Base-by-base conservation (phyloP, 2,329 filamentous ascomycete genomes). In the Ramularia endophylla region DNA sequence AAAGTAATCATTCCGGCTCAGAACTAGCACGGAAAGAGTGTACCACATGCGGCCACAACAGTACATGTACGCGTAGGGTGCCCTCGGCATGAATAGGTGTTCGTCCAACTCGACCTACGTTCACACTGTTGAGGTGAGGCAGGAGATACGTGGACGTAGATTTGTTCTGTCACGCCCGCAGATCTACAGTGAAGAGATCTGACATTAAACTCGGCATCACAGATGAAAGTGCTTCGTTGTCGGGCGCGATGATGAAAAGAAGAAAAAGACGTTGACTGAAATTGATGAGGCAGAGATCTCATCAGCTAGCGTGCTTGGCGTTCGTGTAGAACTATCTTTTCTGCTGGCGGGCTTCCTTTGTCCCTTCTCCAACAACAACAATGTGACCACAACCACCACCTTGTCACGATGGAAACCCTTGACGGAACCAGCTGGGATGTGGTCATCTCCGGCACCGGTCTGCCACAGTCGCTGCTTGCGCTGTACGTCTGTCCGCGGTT, bases 401-500 rank as follows among this genome's bases (percentile, higher is more conserved):
- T 34, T 25, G 38, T 44, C 31, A 41, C 40, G 46, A 71, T 73
- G 66, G 71, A 74, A 41, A 65, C 70, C 41, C 69, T 76, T 50
- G 63, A 73, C 49, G 64, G 65, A 36, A 68, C 69, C 31, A 56
- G 63, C 38, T 76, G 71, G 71, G 72, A 76, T 54, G 67, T 75
- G 43, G 58, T 75, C 41, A 73, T 76, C 42, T 61, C 67, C 30
- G 73, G 72, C 51, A 76, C 73, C 12, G 72, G 72, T 38, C 54
- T 75, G 40, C 66, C 69, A 50, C 70, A 74, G 56, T 74, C 71
- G 46, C 63, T 76, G 27, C 68, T 76, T 41, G 72, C 72, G 49
- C 62, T 74, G 72, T 76, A 72, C 47, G 69, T 66, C 43, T 40
- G 27, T 30, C 42, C 42, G 37, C 40, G 31, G 34, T 38, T 28